Conservation (phyloP, 2,329 filamentous ascomycete genomes). For the Epichloe sylvatica region DNA sequence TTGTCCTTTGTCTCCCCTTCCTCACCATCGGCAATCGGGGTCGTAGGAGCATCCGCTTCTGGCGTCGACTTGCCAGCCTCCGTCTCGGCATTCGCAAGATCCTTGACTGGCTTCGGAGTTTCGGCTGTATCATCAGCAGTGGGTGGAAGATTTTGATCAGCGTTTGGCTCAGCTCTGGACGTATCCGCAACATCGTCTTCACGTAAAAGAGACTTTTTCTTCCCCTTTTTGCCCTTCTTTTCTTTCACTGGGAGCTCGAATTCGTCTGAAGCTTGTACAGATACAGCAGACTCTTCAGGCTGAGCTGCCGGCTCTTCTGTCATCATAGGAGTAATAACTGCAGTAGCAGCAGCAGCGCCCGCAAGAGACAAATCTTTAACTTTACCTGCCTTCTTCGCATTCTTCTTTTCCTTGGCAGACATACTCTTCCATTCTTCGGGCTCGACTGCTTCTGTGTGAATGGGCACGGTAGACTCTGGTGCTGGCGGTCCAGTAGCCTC, state of each 20-base stretch:
- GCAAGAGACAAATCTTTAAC: conserved; percentile 5
- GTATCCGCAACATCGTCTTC: neutral
- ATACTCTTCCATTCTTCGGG: conserved; percentile 7
- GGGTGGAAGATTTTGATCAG: neutral
- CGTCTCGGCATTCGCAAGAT: neutral
- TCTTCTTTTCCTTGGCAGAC: conserved; percentile 10
- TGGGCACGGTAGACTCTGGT: neutral
- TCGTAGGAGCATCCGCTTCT: neutral
- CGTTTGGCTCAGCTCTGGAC: neutral
- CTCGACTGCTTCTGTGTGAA: conserved; percentile 7
- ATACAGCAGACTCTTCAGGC: conserved; percentile 3
- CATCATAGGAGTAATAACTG: neutral
- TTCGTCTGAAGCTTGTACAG: conserved; percentile 3
- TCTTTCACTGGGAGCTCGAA: conserved; percentile 7
- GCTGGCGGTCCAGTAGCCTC: conserved; percentile 5
- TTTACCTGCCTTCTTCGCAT: conserved; percentile 11
- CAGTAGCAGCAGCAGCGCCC: conserved; percentile 3
- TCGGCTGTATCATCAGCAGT: neutral
- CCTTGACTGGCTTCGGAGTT: neutral
- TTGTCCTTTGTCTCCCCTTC: neutral
- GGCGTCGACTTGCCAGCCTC: neutral
- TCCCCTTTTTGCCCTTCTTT: conserved; percentile 10
- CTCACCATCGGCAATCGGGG: neutral
- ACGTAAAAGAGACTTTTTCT: conserved; percentile 6
- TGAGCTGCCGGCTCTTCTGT: conserved; percentile 1